A percentile compares a stretch with the other conserved stretches of the same genome.
phyloP scores from a whole-genome alignment of 1,284 basidiomycete species.

The Austroboletus niveus region DNA sequence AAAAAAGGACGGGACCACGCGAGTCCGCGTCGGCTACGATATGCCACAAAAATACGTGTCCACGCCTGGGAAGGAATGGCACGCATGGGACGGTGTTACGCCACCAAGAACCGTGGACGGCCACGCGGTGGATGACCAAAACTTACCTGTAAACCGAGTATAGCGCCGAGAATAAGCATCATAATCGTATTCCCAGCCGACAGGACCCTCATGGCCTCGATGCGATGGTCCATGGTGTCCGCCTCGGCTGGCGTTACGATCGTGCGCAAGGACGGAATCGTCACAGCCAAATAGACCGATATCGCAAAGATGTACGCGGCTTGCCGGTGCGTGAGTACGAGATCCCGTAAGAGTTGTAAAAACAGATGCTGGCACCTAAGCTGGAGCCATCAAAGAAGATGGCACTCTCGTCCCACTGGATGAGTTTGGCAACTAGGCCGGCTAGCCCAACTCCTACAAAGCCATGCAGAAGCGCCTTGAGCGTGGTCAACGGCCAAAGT shows the following conservation, averaged over 20 bases:
- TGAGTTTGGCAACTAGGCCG: constrained; percentile 73
- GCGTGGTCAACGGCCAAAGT: constrained; percentile 4
- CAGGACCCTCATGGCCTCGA: constrained; percentile 77
- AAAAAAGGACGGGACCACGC: constrained; percentile 1
- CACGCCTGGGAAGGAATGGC: constrained; percentile 9
- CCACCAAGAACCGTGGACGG: constrained; percentile 1
- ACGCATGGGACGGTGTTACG: neutral
- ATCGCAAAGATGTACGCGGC: constrained; percentile 73
- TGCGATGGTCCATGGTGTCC: constrained; percentile 61
- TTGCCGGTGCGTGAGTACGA: constrained; percentile 33
- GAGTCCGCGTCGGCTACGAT: constrained; percentile 14
- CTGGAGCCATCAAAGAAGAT: constrained; percentile 89
- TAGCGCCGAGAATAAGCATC: constrained; percentile 60
- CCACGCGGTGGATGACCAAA: neutral
- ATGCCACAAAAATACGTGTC: constrained; percentile 8
- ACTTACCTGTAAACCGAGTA: constrained; percentile 71
- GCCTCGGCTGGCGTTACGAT: constrained; percentile 57
- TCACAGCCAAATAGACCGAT: constrained; percentile 78
- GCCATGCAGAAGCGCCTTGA: constrained; percentile 78
- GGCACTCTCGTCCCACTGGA: constrained; percentile 86
- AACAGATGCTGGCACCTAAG: constrained; percentile 53
- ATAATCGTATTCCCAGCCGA: constrained; percentile 85
- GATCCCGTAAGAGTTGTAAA: neutral
- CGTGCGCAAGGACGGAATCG: constrained; percentile 73
- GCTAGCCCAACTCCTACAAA: constrained; percentile 75